phyloP scores from a whole-genome alignment of 2,329 filamentous ascomycete genomes.

The Paracorniculantispora psalliotae region DNA sequence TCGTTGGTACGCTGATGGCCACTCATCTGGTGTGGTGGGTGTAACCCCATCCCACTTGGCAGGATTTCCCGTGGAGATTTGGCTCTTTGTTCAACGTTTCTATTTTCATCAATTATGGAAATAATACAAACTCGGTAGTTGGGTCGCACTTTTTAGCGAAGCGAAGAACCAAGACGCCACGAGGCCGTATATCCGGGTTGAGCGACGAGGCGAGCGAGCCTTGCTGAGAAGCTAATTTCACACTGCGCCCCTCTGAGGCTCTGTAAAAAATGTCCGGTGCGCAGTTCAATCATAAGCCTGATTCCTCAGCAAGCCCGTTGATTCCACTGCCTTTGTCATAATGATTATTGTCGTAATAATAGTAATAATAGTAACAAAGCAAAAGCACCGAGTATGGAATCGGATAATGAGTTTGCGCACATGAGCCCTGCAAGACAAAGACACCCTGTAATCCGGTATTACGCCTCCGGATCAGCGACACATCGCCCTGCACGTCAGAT shows the following conservation, averaged over 20 bases:
- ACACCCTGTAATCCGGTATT: not conserved
- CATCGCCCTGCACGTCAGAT: constrained; percentile 9
- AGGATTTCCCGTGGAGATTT: no score
- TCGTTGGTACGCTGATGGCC: no score
- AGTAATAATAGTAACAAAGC: not conserved
- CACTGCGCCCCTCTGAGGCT: not conserved
- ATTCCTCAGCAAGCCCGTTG: not conserved
- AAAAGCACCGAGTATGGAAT: not conserved
- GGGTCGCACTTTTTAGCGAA: not conserved
- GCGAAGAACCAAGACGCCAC: not conserved
- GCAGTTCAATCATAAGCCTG: not conserved
- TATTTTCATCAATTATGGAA: no score
- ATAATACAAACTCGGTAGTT: no score
- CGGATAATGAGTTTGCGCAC: no score
- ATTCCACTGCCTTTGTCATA: not conserved
- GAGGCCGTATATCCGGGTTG: not conserved
- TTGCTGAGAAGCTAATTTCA: not conserved
- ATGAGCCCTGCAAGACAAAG: no score
- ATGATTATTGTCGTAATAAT: no score
- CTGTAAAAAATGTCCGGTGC: no score
- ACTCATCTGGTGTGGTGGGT: no score
- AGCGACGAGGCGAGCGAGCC: not conserved
- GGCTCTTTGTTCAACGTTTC: no score
- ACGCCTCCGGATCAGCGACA: constrained; percentile 6
- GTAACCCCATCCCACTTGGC: no score